Conservation (phyloP, 768 basidiomycete genomes). For the Russula emetica region DNA sequence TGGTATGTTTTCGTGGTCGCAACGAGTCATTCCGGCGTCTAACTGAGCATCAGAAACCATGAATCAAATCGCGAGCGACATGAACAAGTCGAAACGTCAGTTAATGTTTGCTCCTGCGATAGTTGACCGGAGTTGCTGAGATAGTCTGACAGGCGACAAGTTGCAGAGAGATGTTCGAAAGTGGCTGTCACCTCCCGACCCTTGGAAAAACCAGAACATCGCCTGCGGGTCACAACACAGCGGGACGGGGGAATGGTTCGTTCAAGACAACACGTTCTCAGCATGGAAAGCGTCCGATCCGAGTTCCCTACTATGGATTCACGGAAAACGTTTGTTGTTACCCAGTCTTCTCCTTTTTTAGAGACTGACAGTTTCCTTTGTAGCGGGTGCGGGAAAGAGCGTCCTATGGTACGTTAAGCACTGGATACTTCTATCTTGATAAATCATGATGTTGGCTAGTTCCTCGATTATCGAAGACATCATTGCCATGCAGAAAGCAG, state of each 20-base stretch:
- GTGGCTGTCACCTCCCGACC: not conserved
- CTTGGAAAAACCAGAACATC: not conserved
- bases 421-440: not conserved
- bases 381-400: not conserved
- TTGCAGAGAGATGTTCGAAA: not conserved
- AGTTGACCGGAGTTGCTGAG: not conserved
- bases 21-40: not conserved
- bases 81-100: not conserved
- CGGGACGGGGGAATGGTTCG: not conserved
- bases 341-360: not conserved
- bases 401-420: not conserved
- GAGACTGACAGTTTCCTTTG: not conserved
- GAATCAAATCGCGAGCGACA: not conserved
- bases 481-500: too few relatives aligned
- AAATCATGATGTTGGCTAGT: not conserved
- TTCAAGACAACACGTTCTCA: not conserved
- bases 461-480: not conserved
- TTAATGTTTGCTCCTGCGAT: not conserved
- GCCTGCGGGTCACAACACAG: not conserved
- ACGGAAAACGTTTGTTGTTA: not conserved
- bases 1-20: not conserved
- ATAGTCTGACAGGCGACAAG: not conserved
- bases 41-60: not conserved
- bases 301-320: not conserved
- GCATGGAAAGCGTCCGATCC: not conserved